Evolutionary conservation across 345 rosid species (phyloP).

Genomic region (Populus tremula): DNA sequence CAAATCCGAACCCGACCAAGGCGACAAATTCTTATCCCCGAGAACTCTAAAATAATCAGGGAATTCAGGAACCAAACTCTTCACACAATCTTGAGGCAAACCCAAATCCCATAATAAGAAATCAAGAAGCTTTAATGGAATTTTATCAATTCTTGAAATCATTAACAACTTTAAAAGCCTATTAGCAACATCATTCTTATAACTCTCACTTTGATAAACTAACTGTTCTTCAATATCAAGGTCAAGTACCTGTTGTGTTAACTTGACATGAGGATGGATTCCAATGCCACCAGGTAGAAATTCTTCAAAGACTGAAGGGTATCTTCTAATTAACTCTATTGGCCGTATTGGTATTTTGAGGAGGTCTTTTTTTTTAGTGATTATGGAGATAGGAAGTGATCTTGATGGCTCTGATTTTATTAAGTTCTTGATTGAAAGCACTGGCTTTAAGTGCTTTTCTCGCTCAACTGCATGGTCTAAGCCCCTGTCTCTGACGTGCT

Average conservation of each 20-base stretch:
- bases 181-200: constrained; percentile 56
- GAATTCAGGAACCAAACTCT: constrained; percentile 61
- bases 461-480: constrained; percentile 91
- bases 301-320: constrained; percentile 73
- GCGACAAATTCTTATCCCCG: constrained; percentile 7
- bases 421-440: constrained; percentile 66
- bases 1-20: constrained; percentile 11
- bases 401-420: constrained; percentile 80
- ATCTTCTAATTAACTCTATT: constrained; percentile 77
- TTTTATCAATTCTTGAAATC: constrained; percentile 55
- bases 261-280: constrained; percentile 75
- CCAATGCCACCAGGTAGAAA: constrained; percentile 70
- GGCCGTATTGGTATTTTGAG: constrained; percentile 75
- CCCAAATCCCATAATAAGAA: constrained; percentile 77
- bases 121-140: constrained; percentile 60
- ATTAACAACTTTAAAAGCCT: constrained; percentile 73
- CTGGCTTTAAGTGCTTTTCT: constrained; percentile 69
- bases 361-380: constrained; percentile 46
- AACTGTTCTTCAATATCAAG: constrained; percentile 81
- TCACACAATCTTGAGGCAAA: constrained; percentile 56
- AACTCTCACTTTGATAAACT: constrained; percentile 69
- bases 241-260: constrained; percentile 67
- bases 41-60: constrained; percentile 75
- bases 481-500: constrained; percentile 79
- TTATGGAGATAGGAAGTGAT: constrained; percentile 71